phyloP scores from a whole-genome alignment of 2,329 filamentous ascomycete genomes.

The Sporothrix inflata region DNA sequence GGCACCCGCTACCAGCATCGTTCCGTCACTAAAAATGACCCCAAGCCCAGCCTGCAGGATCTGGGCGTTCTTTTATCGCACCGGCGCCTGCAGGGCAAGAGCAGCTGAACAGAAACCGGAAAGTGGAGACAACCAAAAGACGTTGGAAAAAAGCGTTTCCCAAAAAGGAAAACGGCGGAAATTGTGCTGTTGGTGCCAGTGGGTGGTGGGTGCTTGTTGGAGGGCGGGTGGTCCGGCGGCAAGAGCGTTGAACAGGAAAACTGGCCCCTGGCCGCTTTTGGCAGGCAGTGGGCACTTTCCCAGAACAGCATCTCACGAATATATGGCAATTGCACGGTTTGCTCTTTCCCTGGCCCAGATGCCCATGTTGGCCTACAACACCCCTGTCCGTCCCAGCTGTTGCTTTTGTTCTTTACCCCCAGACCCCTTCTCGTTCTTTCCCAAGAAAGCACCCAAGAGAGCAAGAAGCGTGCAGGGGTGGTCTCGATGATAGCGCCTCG shows the following conservation, averaged over 20 bases:
- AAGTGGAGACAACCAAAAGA: background rate
- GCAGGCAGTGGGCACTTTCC: background rate
- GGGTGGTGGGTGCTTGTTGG: background rate
- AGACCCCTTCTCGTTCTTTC: background rate
- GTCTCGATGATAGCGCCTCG: background rate
- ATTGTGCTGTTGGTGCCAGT: background rate
- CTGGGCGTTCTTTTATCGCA: conserved; percentile 2
- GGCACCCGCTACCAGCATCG: conserved; percentile 8
- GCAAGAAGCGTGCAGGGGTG: background rate
- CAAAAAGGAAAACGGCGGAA: conserved; percentile 3
- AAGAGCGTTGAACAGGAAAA: conserved; percentile 9
- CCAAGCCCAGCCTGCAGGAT: background rate
- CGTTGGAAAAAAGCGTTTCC: conserved; percentile 7
- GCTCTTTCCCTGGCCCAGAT: background rate
- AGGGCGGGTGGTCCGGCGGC: background rate
- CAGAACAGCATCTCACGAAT: background rate
- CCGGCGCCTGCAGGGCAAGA: conserved; percentile 10
- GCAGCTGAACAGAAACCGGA: conserved; percentile 11
- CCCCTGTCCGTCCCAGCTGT: background rate
- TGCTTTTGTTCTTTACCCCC: background rate
- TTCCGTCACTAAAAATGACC: background rate
- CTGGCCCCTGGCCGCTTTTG: background rate
- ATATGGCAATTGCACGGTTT: conserved; percentile 1
- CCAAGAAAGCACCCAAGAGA: too few relatives aligned
- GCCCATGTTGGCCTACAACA: background rate